phyloP scores from a whole-genome alignment of 1,139 yeast genomes.

The Saccharomyces hybrid region DNA sequence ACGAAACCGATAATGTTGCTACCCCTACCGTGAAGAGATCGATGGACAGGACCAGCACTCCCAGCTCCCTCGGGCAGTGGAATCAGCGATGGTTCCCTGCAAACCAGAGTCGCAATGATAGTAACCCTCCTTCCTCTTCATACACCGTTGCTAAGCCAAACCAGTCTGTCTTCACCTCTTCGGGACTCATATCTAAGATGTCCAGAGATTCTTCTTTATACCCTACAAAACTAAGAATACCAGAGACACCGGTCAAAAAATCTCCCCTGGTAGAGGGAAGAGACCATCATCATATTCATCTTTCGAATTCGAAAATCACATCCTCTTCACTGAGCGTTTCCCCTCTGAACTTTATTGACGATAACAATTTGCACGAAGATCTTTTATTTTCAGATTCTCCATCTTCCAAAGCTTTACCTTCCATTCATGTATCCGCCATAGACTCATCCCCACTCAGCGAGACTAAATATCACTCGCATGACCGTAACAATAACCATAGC shows the following conservation, averaged over 20 bases:
- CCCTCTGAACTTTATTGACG: background rate
- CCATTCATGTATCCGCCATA: background rate
- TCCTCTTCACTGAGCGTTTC: background rate
- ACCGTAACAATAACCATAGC: background rate
- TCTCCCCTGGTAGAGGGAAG: conserved; percentile 24
- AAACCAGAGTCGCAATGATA: conserved; percentile 6
- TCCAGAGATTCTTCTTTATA: conserved; percentile 10
- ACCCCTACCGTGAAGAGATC: background rate
- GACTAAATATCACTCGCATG: background rate
- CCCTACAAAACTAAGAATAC: conserved; percentile 23
- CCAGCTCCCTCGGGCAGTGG: background rate
- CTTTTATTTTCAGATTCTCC: background rate
- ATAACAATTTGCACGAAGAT: background rate
- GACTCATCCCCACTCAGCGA: conserved; percentile 6
- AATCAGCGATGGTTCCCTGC: background rate
- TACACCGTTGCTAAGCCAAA: conserved; percentile 23
- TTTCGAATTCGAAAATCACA: background rate
- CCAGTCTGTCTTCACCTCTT: conserved; percentile 21
- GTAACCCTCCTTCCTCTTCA: conserved; percentile 1
- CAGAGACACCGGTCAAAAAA: conserved; percentile 31
- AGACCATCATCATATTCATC: conserved; percentile 6
- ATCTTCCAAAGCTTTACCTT: background rate
- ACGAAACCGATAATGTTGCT: conserved; percentile 10
- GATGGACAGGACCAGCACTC: background rate
- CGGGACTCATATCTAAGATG: conserved; percentile 29